A percentile compares a stretch with the other conserved stretches of the same genome.
Conservation (phyloP, 169 alveolate genomes). For the Eimeria acervulina region DNA sequence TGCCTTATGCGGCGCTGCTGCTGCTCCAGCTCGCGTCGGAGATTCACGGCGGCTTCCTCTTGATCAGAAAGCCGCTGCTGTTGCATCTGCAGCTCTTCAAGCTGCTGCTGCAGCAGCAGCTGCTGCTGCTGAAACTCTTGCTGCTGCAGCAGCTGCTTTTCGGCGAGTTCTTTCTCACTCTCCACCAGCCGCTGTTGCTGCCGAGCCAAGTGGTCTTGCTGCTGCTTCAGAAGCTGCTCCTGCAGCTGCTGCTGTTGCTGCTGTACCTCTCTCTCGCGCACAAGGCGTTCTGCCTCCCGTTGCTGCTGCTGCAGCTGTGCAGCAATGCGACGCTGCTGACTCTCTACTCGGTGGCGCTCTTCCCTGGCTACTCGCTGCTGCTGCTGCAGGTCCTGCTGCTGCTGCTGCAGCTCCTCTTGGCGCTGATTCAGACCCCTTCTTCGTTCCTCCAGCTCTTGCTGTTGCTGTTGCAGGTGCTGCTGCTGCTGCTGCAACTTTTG, state of each 20-base stretch:
- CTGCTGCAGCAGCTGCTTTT: slow-evolving; percentile 62
- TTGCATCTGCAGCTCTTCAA: slow-evolving; percentile 14
- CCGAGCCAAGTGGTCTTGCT: neutral
- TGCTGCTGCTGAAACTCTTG: slow-evolving; percentile 38
- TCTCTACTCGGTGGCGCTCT: neutral
- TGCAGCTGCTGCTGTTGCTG: slow-evolving; percentile 66
- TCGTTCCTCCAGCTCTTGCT: slow-evolving; percentile 36
- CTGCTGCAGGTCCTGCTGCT: slow-evolving; percentile 57
- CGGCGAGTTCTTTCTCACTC: slow-evolving; percentile 20
- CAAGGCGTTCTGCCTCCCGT: slow-evolving; percentile 44
- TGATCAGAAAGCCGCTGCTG: slow-evolving; percentile 10
- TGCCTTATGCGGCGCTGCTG: neutral
- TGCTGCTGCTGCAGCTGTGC: slow-evolving; percentile 46
- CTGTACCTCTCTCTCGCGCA: slow-evolving; percentile 15
- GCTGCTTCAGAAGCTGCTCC: slow-evolving; percentile 46
- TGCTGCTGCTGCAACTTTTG: slow-evolving; percentile 15
- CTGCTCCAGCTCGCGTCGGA: slow-evolving; percentile 34
- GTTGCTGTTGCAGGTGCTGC: slow-evolving; percentile 5
- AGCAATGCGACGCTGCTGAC: slow-evolving; percentile 22
- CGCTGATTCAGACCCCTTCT: neutral
- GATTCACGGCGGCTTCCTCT: slow-evolving; percentile 11
- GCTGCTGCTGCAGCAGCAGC: slow-evolving; percentile 68
- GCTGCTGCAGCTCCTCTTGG: slow-evolving; percentile 15
- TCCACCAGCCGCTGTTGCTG: slow-evolving; percentile 35
- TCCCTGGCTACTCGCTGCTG: slow-evolving; percentile 67